Evolutionary conservation across 305 asterid species (phyloP).

Genomic region (Fraxinus dipetala): DNA sequence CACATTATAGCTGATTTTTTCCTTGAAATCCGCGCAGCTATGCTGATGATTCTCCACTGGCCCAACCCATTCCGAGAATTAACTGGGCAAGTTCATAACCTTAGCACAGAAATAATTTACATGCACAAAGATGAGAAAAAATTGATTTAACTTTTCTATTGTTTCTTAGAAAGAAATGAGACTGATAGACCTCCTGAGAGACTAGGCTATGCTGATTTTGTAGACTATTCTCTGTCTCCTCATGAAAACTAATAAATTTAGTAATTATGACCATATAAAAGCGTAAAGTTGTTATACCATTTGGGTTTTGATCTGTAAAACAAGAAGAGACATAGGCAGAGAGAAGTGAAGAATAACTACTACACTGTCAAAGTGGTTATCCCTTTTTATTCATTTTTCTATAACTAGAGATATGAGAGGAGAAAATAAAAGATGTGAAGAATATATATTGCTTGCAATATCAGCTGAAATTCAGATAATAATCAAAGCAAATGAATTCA

Average conservation of each 20-base stretch:
- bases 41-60: neutral
- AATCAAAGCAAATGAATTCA: neutral
- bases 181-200: neutral
- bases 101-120: slow-evolving; percentile 1
- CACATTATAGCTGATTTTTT: neutral
- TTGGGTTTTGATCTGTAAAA: slow-evolving; percentile 3
- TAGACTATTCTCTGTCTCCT: neutral
- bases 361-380: neutral
- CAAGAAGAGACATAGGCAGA: neutral
- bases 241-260: neutral
- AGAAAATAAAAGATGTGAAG: slow-evolving; percentile 10
- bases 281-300: neutral
- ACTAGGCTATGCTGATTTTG: neutral
- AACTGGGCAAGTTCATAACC: neutral
- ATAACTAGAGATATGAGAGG: neutral
- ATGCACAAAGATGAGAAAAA: neutral
- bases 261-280: slow-evolving; percentile 7
- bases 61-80: neutral
- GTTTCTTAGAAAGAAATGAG: neutral
- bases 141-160: neutral
- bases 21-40: neutral
- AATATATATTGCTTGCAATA: neutral
- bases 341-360: slow-evolving; percentile 3
- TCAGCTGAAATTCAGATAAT: neutral
- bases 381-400: neutral